Evolutionary conservation across 2,329 filamentous ascomycete species (phyloP), one percentile per base, ranked within the genome.

Genomic region (Lanzia echinophila): DNA sequence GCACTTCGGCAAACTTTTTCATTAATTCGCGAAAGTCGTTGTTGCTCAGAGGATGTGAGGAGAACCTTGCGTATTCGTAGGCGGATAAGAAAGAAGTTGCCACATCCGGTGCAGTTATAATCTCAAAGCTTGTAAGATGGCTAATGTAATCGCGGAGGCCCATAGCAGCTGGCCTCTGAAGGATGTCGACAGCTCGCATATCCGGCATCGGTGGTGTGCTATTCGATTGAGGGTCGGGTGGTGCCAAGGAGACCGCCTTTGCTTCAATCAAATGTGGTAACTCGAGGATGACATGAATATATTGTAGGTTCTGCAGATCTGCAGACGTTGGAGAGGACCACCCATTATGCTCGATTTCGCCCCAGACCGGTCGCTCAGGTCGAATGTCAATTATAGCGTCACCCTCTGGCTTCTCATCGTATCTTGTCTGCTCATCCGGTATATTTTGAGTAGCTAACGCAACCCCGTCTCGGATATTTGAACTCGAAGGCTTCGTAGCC

Each of bases 251-350:
- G n/a, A 96, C 82, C 1, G 90, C 92, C 69, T 92, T 92, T 10
- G 89, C 92, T 73, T 97, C 92, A 58, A 97, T 88, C 28, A 97
- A 77, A 66, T 95, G 86, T 1, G 91, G 89, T 22, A 99, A 76
- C 70, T 97, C 92, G 36, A 80, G 78, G 17, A 96, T 76, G 22
- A 99, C 89, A 2, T 83, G 83, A 62, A 78, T 79, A 69, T 95
- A 97, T 60, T 95, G 84, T n/a, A 97, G 72, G 65, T 89, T 83
- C 4, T 89, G 84, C 17, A 94, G 72, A 65, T 94, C 87, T 8
- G 79, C 74, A 1, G 83, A 86, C 31, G 81, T 79, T 6, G 92
- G 92, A 2, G 90, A 88, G 2, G 87, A 86, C 92, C 94, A 97
- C 49, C 92, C 94, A 15, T 83, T 76, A 67, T 99, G 94, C 56